A percentile compares a stretch with the other conserved stretches of the same genome.
phyloP scores from a whole-genome alignment of 306 rosid species.

The Pyrus bretschneideri region DNA sequence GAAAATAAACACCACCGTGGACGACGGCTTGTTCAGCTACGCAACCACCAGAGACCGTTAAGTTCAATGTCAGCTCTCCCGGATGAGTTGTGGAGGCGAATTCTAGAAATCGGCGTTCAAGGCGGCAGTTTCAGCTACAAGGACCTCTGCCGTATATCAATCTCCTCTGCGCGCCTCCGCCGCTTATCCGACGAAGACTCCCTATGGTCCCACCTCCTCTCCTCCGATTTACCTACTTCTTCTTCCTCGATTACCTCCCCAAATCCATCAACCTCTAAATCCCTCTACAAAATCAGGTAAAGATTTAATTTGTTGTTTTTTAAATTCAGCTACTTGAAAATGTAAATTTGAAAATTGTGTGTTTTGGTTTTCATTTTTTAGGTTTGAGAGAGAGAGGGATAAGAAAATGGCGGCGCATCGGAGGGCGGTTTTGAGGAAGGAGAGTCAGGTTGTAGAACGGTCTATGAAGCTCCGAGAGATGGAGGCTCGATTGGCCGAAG shows the following conservation, averaged over 20 bases:
- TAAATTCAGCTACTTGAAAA: neutral
- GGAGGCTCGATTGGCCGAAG: conserved; percentile 30
- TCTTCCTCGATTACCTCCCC: conserved; percentile 14
- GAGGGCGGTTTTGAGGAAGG: conserved; percentile 56
- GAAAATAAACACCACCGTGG: neutral
- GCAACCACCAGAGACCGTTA: neutral
- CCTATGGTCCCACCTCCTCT: conserved; percentile 60
- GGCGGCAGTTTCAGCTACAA: conserved; percentile 28
- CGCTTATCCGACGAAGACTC: conserved; percentile 49
- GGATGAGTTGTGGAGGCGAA: conserved; percentile 59
- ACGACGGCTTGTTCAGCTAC: neutral
- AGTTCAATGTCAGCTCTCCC: conserved; percentile 34
- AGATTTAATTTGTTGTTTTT: neutral
- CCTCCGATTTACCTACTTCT: conserved; percentile 38
- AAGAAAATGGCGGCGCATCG: conserved; percentile 48
- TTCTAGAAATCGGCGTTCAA: conserved; percentile 52
- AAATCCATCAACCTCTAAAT: conserved; percentile 24
- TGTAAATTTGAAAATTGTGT: too few species aligned
- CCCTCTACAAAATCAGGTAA: conserved; percentile 49
- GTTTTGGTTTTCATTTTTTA: conserved; percentile 4
- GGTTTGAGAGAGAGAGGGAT: conserved; percentile 60
- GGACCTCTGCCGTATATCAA: conserved; percentile 67
- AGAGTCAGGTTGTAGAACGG: conserved; percentile 58
- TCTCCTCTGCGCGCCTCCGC: conserved; percentile 51
- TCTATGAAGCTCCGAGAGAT: conserved; percentile 41